Evolutionary conservation across 208 protist genomes (phyloP), one percentile per base, ranked within the genome.

Genomic region (Trypanosoma scelopori): DNA sequence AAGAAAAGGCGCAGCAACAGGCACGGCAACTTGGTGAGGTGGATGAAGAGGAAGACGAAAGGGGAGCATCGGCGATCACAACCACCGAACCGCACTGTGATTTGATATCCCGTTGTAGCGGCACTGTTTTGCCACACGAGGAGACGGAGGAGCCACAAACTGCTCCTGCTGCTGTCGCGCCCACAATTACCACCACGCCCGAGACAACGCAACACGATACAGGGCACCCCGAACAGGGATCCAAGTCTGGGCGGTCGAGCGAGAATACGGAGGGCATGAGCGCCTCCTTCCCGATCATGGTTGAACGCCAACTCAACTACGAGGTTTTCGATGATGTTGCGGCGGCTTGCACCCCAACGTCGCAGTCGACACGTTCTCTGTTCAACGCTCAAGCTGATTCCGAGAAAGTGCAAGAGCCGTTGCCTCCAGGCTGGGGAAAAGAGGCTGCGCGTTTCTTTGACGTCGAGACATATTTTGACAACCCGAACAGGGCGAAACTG

Each of bases 391-490:
- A 5, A 2, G 28, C 9, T 6, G 39, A 30, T 37, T 41, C 55
- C 62, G 55, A 48, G 30, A 9, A 30, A 30, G 6, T n/a, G 18
- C 27, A 56, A 23, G n/a, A 37, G 13, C 5, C 46, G 43, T 63
- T 68, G 22, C 85, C 85, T 30, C 78, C 82, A 39, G 85, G 85
- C n/a, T 92, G 85, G 85, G 85, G 85, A n/a, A 76, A 49, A 25
- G 76, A 87, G 35, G 82, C 85, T n/a, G 30, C 62, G 43, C 78
- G 78, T 41, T 92, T 76, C 71, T 92, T 92, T 66, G 85, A 92
- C 73, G 69, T 81, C n/a, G 76, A 84, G 42, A 92, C 85, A 20
- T 92, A 92, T 58, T 87, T 75, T 65, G 85, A 92, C 61, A 76
- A 92, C 42, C 85, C 85, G 0, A 72, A 32, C 5, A 92, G 89